Base-by-base conservation (phyloP, 2,329 filamentous ascomycete species). In the Aureobasidium sp. region DNA sequence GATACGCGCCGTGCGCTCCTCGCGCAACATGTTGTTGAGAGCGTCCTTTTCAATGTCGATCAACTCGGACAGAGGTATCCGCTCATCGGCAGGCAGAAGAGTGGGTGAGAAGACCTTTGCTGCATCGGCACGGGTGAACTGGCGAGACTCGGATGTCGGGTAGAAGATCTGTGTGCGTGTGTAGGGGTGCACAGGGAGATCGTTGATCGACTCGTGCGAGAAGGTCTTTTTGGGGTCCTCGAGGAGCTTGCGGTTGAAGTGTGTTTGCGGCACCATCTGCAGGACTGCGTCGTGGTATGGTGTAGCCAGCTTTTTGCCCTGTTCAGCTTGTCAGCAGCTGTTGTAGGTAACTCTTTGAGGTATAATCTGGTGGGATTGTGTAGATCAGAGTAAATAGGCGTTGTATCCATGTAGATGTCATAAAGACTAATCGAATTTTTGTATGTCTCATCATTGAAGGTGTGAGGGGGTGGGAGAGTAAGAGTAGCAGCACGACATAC, bases 371-470 rank as follows among this genome's bases (percentile, higher is more conserved):
- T 54, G 60, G 61, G 23, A 8, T n/a, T 40, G 37, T 11, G 45
- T 21, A 21, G n/a, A 67, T 90, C 87, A 90, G 87, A 87, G 84
- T 58, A 19, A 43, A 25, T 57, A 87, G 83, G 83, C 80, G 83
- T 81, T 87, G 80, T 93, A 93, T 96, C 89, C 90, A 94, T 86
- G 80, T 85, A 73, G 78, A 75, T 85, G 92, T 97, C 92, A 96
- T 96, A 81, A 95, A 96, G 93, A 97, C 93, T 96, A 96, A 97
- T 96, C 93, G 93, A 84, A 79, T 88, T 83, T 85, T 84, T 82
- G 78, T 74, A 81, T 69, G 84, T 77, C 82, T 89, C 86, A 88
- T 88, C 85, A 87, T 79, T 64, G 65, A 67, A 70, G 60, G 87
- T 79, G 65, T 65, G 68, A 69, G 61, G 33, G 23, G 23, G 21